Conservation (phyloP, 208 protist species). For the Phytomonas sp. region DNA sequence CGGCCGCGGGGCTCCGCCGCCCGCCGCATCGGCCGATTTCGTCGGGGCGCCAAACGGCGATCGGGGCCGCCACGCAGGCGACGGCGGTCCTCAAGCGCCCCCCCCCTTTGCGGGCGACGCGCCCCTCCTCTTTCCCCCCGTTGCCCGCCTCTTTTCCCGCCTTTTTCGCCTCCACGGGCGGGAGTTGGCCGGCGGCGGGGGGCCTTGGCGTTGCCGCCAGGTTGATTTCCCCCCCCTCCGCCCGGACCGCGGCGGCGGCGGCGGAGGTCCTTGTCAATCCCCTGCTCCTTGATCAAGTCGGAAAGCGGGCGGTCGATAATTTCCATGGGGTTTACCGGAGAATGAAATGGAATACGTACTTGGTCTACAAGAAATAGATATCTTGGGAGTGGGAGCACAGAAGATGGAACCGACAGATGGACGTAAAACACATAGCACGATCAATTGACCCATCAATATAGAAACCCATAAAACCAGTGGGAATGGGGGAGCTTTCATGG, state of each 20-base stretch:
- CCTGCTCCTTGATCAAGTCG: slow-evolving; percentile 87
- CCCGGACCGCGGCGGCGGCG: slow-evolving; percentile 23
- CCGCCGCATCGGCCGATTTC: slow-evolving; percentile 13
- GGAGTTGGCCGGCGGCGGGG: neutral
- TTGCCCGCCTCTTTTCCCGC: slow-evolving; percentile 11
- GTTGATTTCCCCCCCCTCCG: neutral
- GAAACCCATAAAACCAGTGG: too few relatives aligned
- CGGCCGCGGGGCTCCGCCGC: too few relatives aligned
- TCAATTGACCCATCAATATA: too few relatives aligned
- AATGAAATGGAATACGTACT: too few relatives aligned
- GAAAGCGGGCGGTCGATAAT: slow-evolving; percentile 71
- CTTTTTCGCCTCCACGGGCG: slow-evolving; percentile 12
- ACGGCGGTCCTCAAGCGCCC: slow-evolving; percentile 10
- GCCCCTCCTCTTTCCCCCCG: slow-evolving; percentile 12
- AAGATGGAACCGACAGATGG: too few relatives aligned
- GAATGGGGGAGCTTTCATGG: too few relatives aligned
- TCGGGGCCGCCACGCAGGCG: slow-evolving; percentile 10
- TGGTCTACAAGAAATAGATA: too few relatives aligned
- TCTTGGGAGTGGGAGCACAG: too few relatives aligned
- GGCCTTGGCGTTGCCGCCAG: slow-evolving; percentile 13
- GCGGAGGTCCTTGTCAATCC: slow-evolving; percentile 61
- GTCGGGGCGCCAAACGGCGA: slow-evolving; percentile 4
- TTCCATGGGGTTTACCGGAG: slow-evolving; percentile 56
- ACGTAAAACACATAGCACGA: too few relatives aligned
- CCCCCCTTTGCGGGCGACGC: slow-evolving; percentile 13